phyloP scores from a whole-genome alignment of 2,329 filamentous ascomycete genomes.

The Diaporthe longicolla region DNA sequence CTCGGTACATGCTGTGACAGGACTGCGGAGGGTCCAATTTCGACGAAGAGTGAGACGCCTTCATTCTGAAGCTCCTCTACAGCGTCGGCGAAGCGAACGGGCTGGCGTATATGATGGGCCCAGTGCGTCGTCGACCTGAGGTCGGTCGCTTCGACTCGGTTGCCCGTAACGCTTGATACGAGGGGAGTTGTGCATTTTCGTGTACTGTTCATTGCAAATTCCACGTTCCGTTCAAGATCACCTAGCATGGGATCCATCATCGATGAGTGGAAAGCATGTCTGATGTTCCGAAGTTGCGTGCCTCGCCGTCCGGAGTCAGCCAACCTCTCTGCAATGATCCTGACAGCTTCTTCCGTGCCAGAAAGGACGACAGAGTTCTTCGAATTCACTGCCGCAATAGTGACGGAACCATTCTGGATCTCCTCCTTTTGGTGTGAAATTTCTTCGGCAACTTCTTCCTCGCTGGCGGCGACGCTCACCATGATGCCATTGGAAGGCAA shows the following conservation, averaged over 20 bases:
- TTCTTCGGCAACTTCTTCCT: conserved; percentile 6
- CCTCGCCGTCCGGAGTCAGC: background rate
- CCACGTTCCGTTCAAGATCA: background rate
- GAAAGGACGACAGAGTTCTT: conserved; percentile 20
- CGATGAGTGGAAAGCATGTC: conserved; percentile 27
- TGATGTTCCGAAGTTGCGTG: background rate
- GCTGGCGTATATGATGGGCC: conserved; percentile 13
- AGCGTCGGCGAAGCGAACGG: conserved; percentile 27
- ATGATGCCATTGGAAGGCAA: conserved; percentile 22
- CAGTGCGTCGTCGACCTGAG: conserved; percentile 6
- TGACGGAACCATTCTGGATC: background rate
- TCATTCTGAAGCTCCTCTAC: background rate
- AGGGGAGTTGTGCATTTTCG: background rate
- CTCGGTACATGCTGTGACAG: conserved; percentile 11
- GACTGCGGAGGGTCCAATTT: conserved; percentile 23
- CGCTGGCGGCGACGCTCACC: conserved; percentile 25
- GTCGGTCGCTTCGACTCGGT: background rate
- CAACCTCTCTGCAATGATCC: background rate
- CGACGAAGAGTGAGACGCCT: background rate
- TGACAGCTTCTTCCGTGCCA: background rate
- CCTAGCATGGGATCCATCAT: conserved; percentile 22
- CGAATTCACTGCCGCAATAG: conserved; percentile 29
- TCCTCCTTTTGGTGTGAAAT: background rate
- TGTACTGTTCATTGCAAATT: no score
- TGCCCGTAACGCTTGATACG: conserved; percentile 25